A percentile compares a stretch with the other conserved stretches of the same genome.
Evolutionary conservation across 306 rosid genomes (phyloP).

Genomic region (Pachyrhizus erosus): DNA sequence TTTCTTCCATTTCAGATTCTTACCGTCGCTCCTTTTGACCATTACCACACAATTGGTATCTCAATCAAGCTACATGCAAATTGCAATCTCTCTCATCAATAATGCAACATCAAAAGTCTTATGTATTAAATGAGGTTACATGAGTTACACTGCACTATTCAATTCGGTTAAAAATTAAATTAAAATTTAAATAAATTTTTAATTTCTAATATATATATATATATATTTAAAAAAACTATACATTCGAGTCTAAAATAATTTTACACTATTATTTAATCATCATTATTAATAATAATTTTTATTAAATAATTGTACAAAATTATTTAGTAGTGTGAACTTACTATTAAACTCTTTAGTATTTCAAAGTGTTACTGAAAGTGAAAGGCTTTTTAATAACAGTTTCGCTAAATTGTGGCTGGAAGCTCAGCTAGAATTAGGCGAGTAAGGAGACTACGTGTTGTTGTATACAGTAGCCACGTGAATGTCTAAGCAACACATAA

Average conservation of each 20-base stretch:
- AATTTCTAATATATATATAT: too few species aligned
- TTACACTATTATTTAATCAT: too few species aligned
- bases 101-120: background rate
- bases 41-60: background rate
- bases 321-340: too few species aligned
- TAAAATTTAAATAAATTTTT: too few species aligned
- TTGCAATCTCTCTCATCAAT: constrained; percentile 16
- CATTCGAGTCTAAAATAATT: too few species aligned
- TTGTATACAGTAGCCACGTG: background rate
- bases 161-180: too few species aligned
- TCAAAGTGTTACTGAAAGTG: too few species aligned
- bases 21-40: constrained; percentile 1
- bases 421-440: background rate
- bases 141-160: background rate
- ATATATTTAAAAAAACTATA: too few species aligned
- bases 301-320: too few species aligned
- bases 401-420: constrained; percentile 12
- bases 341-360: too few species aligned
- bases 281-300: too few species aligned
- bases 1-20: constrained; percentile 47
- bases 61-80: background rate
- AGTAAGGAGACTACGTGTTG: background rate
- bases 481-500: too few species aligned
- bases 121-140: background rate
- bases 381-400: background rate